These are phyloP conservation scores for Chytriomyces hyalinus DNA, from an alignment of 192 early-diverging fungal species.

Conservation along the genomic window DNA sequence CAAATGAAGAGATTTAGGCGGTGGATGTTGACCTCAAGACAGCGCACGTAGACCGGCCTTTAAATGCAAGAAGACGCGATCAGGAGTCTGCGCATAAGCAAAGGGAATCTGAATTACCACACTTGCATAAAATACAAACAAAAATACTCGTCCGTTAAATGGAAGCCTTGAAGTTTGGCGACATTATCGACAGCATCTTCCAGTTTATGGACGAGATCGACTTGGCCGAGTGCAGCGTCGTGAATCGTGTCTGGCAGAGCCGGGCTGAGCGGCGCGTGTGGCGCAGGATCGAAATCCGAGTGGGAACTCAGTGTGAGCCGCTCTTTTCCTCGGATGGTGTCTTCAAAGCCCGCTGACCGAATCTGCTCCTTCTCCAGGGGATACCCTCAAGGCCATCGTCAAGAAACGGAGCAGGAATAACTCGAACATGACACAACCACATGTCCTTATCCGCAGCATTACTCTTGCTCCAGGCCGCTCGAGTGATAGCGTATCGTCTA, in stretches of 20 bases:
- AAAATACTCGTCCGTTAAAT: too few species aligned
- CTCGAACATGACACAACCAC: not conserved
- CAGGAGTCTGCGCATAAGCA: too few species aligned
- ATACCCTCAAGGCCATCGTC: not conserved
- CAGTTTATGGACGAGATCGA: not conserved
- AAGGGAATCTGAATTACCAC: too few species aligned
- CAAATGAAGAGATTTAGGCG: too few species aligned
- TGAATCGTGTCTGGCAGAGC: not conserved
- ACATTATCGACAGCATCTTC: not conserved
- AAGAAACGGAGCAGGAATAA: not conserved
- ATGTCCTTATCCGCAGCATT: not conserved
- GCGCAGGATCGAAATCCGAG: not conserved
- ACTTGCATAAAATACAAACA: too few species aligned
- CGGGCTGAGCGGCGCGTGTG: not conserved
- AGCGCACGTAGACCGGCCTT: too few species aligned
- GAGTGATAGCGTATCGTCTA: not conserved
- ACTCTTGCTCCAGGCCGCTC: not conserved
- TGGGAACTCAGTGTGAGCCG: not conserved
- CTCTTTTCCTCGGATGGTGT: not conserved
- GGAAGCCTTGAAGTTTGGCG: not conserved
- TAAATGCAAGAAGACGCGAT: too few species aligned
- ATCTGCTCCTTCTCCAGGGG: not conserved
- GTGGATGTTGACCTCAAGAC: too few species aligned
- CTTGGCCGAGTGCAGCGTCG: not conserved
- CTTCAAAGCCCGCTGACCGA: not conserved